phyloP scores from a whole-genome alignment of 345 rosid genomes.

The Brassica incana region DNA sequence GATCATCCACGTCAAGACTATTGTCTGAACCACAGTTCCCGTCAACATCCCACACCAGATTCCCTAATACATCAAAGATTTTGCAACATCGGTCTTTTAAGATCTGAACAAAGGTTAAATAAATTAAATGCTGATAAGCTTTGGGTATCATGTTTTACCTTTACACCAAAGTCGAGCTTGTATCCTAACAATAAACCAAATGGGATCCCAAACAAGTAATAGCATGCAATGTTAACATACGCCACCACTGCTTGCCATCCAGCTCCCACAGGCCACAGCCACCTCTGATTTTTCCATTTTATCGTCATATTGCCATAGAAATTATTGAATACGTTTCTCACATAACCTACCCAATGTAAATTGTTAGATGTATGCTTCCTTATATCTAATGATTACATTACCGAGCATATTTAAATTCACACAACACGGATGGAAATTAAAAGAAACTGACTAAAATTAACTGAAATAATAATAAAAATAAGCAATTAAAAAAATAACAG shows the following conservation, averaged over 20 bases:
- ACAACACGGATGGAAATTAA: no score
- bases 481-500: no score
- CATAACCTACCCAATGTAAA: neutral
- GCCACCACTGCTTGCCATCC: slow-evolving; percentile 82
- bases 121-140: neutral
- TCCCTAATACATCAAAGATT: slow-evolving; percentile 46
- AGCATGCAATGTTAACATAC: slow-evolving; percentile 72
- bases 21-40: slow-evolving; percentile 63
- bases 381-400: neutral
- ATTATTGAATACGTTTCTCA: neutral
- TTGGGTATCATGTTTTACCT: slow-evolving; percentile 1
- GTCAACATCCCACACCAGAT: slow-evolving; percentile 75
- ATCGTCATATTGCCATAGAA: neutral
- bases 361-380: neutral
- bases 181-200: slow-evolving; percentile 68
- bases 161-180: slow-evolving; percentile 47
- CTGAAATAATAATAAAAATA: no score
- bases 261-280: slow-evolving; percentile 63
- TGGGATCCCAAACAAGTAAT: slow-evolving; percentile 73
- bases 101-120: neutral
- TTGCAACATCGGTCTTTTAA: neutral
- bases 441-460: no score
- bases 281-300: slow-evolving; percentile 41
- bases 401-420: no score
- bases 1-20: slow-evolving; percentile 57